Evolutionary conservation across 192 early-diverging fungal species (phyloP), one percentile per base, ranked within the genome.

Genomic region (Gonapodya prolifera): DNA sequence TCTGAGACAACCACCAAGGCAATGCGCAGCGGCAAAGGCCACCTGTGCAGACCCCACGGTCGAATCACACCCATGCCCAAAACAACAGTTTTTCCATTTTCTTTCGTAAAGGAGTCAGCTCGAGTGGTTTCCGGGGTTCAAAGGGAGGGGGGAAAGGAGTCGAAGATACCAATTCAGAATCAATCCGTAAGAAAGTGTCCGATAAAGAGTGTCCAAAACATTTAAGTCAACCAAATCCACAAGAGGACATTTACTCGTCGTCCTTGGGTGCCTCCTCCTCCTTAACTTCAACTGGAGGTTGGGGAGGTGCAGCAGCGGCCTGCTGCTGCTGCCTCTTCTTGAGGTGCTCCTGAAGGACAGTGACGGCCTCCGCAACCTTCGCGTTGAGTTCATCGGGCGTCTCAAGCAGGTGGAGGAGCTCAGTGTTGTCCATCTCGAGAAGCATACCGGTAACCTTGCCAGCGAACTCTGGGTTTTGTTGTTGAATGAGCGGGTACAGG

Each of bases 381-480:
- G 77, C 86, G 73, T 87, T 79, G 69, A 95, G 89, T n/a, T 93
- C 94, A 61, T 88, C 91, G 69, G 83, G 81, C 83, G 89, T 89
- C 85, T 96, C 96, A 75, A 98, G 83, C 76, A 98, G 81, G 83
- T 94, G 90, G 77, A 98, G 84, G 75, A 98, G 85, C 83, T 99
- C 98, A 75, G 87, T 83, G 81, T 96, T 95, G 83, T 98, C 95
- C 96, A 98, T 99, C 86, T 99, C 96, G 73, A 98, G 87, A 76
- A 96, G 88, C 96, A 99, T 98, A 77, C 98, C 98, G 34, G 96
- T 98, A 83, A 99, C 94, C 91, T 99, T 98, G 80, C 95, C 95
- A 75, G 96, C 95, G 77, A 87, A 84, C 33, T 90, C 86, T 74
- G 89, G 88, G 81, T 94, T 88, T 71, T 87, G 90, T 45, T 80